Conservation (phyloP, 108 stramenopile genomes). For the Mediolabrus comicus region DNA sequence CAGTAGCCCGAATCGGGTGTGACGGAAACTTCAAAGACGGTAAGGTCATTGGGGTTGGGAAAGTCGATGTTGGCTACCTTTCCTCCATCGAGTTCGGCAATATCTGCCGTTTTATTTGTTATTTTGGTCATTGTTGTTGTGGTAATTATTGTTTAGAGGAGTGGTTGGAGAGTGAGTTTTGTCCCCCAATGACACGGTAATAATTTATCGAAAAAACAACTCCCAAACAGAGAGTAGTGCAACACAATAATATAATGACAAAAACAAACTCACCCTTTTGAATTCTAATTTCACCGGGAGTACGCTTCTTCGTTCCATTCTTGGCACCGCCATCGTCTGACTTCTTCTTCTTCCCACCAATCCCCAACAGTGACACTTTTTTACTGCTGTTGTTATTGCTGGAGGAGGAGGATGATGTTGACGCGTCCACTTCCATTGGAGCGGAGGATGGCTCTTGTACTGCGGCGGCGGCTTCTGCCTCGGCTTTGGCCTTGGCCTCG, state of each 20-base stretch:
- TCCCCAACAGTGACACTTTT: conserved; percentile 76
- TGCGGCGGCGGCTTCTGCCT: conserved; percentile 45
- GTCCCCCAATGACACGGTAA: not conserved
- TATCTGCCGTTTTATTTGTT: too few relatives aligned
- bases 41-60: conserved; percentile 97
- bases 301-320: conserved; percentile 69
- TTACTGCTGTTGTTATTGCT: not conserved
- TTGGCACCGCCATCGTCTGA: conserved; percentile 25
- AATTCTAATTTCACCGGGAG: conserved; percentile 98
- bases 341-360: conserved; percentile 83
- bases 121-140: too few relatives aligned
- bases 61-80: conserved; percentile 91
- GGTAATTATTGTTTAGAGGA: not conserved
- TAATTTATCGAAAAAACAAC: not conserved
- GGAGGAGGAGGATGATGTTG: conserved; percentile 17
- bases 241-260: not conserved
- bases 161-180: not conserved
- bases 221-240: not conserved
- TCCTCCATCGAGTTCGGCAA: conserved; percentile 99
- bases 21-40: conserved; percentile 87
- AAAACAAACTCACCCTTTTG: conserved; percentile 87
- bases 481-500: conserved; percentile 62
- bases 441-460: conserved; percentile 20
- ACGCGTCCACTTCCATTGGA: conserved; percentile 6
- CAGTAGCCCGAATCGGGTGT: conserved; percentile 94